These are phyloP conservation scores for Annona squamosa DNA, from an alignment of 164 flowering plant species.

Conservation along the genomic window DNA sequence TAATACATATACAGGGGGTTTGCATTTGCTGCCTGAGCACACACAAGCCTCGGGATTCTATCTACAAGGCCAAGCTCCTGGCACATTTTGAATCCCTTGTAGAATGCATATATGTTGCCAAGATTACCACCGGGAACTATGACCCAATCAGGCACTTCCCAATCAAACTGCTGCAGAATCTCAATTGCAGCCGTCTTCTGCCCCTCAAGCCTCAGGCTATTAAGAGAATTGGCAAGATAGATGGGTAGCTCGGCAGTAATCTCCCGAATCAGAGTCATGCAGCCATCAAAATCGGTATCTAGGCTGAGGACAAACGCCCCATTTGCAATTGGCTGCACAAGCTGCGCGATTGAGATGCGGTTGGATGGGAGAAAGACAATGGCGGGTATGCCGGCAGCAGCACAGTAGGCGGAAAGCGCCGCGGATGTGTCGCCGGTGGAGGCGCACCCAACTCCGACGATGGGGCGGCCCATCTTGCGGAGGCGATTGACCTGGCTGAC, in stretches of 20 bases:
- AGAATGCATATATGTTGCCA: conserved; percentile 86
- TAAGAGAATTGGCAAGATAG: conserved; percentile 78
- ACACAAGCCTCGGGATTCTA: conserved; percentile 64
- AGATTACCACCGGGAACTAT: conserved; percentile 89
- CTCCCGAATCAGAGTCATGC: conserved; percentile 82
- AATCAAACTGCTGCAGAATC: conserved; percentile 90
- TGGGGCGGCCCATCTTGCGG: conserved; percentile 44
- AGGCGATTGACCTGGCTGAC: conserved; percentile 75
- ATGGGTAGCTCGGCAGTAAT: conserved; percentile 79
- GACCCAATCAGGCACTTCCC: conserved; percentile 98
- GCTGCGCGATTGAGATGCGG: conserved; percentile 58
- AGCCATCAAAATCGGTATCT: conserved; percentile 89
- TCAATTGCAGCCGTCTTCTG: conserved; percentile 90
- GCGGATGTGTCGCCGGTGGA: conserved; percentile 84
- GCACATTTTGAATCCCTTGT: conserved; percentile 91
- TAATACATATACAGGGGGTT: conserved; percentile 73
- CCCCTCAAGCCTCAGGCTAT: conserved; percentile 81
- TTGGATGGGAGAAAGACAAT: conserved; percentile 69
- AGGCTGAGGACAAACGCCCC: conserved; percentile 81
- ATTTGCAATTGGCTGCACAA: conserved; percentile 84
- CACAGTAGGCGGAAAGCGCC: conserved; percentile 85
- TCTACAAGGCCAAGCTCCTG: conserved; percentile 75
- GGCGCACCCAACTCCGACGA: conserved; percentile 79
- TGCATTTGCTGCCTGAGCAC: conserved; percentile 91
- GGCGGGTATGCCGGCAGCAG: conserved; percentile 77